Base-by-base conservation (phyloP, 768 basidiomycete species). In the Hericium rajendrae region DNA sequence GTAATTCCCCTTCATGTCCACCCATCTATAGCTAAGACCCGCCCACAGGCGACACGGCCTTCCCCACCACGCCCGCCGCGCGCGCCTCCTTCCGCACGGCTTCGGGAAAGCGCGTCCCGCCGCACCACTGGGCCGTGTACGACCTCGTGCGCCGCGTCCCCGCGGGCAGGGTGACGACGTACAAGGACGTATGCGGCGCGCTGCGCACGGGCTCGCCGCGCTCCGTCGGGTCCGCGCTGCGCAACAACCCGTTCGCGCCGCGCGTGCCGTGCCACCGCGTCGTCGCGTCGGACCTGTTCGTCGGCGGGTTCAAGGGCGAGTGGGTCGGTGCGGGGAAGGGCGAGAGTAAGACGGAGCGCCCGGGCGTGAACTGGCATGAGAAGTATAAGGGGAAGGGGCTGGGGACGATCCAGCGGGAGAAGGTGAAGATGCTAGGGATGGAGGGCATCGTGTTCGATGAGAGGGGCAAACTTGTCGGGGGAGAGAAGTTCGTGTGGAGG, bases 241-340 rank as follows among this genome's bases (percentile, higher is more conserved):
- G 81, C 43, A 75, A 73, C 52, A 87, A 88, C 62, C 85, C 86
- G 0, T 88, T 87, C 66, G 76, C 77, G 4, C 86, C 86, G 0
- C 76, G 73, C 57, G 74, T 88, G 4, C 86, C 86, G 0, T 88
- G 86, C 59, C 86, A 88, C 63, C 79, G 86, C 38, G 76, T 88
- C 54, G 78, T 88, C 13, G 82, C 84, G 0, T 79, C 83, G 0
- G 79, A 76, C 59, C 66, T 76, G 11, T 84, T 75, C 55, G 72
- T 86, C 12, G 85, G 84, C 2, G 86, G 86, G 0, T 86, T 82
- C 64, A 72, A 69, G 41, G 85, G 84, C 16, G 80, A 85, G 67
- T 84, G 82, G 80, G 15, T 20, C n/a, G 53, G 40, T 11, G 20
- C 43, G 22, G 20, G 32, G 22, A 51, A 40, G 28, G 37, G 32